These are phyloP conservation scores for Triticum dicoccoides DNA, from an alignment of 176 grass and related monocot genomes.

Conservation along the genomic window DNA sequence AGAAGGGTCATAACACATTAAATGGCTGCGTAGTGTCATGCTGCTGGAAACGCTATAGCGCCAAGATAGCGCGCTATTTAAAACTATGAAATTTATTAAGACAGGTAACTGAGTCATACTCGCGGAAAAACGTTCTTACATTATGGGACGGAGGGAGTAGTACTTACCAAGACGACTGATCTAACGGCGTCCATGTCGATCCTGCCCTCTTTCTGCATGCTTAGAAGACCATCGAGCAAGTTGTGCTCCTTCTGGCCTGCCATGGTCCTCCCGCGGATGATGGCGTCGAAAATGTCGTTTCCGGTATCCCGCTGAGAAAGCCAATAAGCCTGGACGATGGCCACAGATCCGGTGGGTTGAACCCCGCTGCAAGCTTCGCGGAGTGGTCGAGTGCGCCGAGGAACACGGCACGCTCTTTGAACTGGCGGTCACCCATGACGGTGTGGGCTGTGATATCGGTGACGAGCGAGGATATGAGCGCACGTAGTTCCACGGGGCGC, in stretches of 20 bases:
- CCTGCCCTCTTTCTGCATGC: background rate
- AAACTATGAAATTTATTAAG: no score
- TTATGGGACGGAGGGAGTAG: background rate
- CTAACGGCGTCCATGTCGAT: conserved; percentile 10
- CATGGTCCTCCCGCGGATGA: conserved; percentile 13
- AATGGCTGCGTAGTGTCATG: no score
- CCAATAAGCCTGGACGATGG: conserved; percentile 11
- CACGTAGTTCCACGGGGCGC: conserved; percentile 3
- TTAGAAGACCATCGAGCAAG: conserved; percentile 35
- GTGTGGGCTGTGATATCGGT: background rate
- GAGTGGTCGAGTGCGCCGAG: background rate
- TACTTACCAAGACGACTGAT: conserved; percentile 28
- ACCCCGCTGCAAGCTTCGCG: background rate
- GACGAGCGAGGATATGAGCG: background rate
- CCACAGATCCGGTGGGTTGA: conserved; percentile 29
- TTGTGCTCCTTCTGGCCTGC: conserved; percentile 4
- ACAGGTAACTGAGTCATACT: no score
- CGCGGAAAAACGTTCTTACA: no score
- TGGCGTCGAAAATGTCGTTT: conserved; percentile 19
- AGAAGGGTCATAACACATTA: no score
- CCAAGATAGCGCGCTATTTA: no score
- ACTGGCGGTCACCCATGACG: background rate
- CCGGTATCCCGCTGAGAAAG: conserved; percentile 1
- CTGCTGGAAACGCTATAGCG: no score
- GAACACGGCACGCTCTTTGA: background rate